phyloP scores from a whole-genome alignment of 2,329 filamentous ascomycete species.

The Claviceps purpurea region DNA sequence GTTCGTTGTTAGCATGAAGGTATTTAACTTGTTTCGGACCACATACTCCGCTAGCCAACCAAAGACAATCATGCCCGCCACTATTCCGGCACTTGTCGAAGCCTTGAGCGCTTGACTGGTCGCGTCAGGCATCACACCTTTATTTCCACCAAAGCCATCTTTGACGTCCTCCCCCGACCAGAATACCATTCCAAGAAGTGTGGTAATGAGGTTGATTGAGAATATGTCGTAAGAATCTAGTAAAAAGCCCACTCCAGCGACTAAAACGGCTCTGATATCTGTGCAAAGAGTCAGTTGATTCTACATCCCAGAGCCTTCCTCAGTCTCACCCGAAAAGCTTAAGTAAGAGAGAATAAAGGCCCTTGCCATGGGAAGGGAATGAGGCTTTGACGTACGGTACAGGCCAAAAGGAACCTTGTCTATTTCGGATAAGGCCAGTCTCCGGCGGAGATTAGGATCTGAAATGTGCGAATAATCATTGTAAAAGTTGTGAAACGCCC shows the following conservation, averaged over 20 bases:
- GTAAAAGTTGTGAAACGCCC: conserved; percentile 62
- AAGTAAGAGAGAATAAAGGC: background rate
- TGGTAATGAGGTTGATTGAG: conserved; percentile 61
- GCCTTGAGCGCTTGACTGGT: conserved; percentile 67
- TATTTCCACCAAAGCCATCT: conserved; percentile 37
- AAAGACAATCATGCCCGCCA: conserved; percentile 66
- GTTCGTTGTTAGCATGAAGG: conserved; percentile 8
- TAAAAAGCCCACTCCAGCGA: conserved; percentile 74
- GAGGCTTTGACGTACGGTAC: conserved; percentile 36
- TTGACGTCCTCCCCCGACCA: conserved; percentile 38
- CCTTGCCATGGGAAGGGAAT: background rate
- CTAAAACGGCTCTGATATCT: conserved; percentile 57
- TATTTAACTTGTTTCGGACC: background rate
- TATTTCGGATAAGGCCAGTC: conserved; percentile 64
- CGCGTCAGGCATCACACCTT: conserved; percentile 45
- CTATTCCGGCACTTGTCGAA: conserved; percentile 66
- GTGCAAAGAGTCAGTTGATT: background rate
- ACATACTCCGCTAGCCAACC: conserved; percentile 58
- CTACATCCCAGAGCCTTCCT: background rate
- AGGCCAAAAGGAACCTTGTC: conserved; percentile 67
- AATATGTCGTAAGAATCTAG: conserved; percentile 75
- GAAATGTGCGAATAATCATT: conserved; percentile 52
- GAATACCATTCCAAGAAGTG: conserved; percentile 63
- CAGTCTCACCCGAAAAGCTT: background rate
- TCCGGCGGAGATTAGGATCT: conserved; percentile 64